Evolutionary conservation across 2,329 filamentous ascomycete genomes (phyloP), one percentile per base, ranked within the genome.

Genomic region (Pyrenophora seminiperda): DNA sequence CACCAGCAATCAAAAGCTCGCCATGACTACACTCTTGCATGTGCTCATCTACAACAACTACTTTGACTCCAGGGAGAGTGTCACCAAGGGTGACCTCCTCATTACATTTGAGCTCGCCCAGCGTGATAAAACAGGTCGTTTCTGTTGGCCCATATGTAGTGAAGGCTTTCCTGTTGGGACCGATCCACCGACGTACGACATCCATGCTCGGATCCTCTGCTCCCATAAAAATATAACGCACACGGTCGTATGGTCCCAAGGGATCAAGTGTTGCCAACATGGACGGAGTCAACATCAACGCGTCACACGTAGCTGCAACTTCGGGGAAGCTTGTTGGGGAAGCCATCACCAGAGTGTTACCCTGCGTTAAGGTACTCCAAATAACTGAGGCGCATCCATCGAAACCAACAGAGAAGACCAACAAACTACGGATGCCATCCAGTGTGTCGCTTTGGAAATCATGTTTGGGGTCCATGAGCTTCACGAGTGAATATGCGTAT

Each of bases 1-100:
- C 61, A 0, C 72, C 72, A 39, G 70, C 62, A 5, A 74, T 56
- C 10, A 68, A 36, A 1, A 75, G 53, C 43, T 75, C 73, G 10
- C 71, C 73, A 11, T 30, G 7, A 19, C 36, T 17, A n/a, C n/a
- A 15, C 38, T 50, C 46, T 38, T 72, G 68, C 48, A 47, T 7
- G 7, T 46, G n/a, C 11, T 14, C 36, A 30, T 50, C 38, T 9
- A 50, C 32, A 33, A 56, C 36, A 13, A 53, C 29, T 22, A 53
- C 42, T 14, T 41, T 37, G 24, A 48, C 20, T 7, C 37, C 24
- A 10, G 45, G n/a, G 5, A 50, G 38, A 2, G 43, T 30, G 13
- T 41, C 20, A 18, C 53, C 53, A 32, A 56, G 22, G n/a, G 39
- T 45, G n/a, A 36, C 15, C 20, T 50, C 47, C 27, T n/a, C 32